These are phyloP conservation scores for Rhododendron williamsianum DNA, from an alignment of 148 eudicot species.

Conservation along the genomic window DNA sequence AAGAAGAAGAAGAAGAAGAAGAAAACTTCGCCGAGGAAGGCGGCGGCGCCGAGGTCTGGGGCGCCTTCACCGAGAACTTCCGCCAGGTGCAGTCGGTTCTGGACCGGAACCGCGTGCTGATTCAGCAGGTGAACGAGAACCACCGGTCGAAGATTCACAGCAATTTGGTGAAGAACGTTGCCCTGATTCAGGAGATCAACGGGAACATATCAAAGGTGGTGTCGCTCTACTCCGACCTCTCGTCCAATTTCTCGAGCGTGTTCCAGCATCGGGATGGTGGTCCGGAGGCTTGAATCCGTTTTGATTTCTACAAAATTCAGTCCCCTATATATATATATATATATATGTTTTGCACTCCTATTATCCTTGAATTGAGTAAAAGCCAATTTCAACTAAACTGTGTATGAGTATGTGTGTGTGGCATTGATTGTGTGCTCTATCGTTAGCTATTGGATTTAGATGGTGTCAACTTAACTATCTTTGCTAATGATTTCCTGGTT, in stretches of 20 bases:
- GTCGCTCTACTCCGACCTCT: conserved; percentile 41
- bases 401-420: not conserved
- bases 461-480: not conserved
- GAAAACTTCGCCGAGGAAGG: not conserved
- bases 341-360: not conserved
- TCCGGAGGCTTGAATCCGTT: not conserved
- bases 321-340: not conserved
- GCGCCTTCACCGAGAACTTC: conserved; percentile 31
- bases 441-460: not conserved
- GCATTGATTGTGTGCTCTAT: not conserved
- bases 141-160: conserved; percentile 56
- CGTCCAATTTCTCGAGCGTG: conserved; percentile 36
- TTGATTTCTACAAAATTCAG: conserved; percentile 6
- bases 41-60: conserved; percentile 35
- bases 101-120: conserved; percentile 52
- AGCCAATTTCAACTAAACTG: too few relatives aligned
- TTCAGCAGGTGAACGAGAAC: conserved; percentile 62
- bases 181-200: conserved; percentile 56
- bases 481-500: not conserved
- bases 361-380: not conserved
- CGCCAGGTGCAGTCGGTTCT: conserved; percentile 49
- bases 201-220: conserved; percentile 46
- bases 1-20: not conserved
- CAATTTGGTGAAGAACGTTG: conserved; percentile 51
- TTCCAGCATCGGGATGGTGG: conserved; percentile 19